Evolutionary conservation across 164 flowering plant species (phyloP), one percentile per base, ranked within the genome.

Genomic region (Annona squamosa): DNA sequence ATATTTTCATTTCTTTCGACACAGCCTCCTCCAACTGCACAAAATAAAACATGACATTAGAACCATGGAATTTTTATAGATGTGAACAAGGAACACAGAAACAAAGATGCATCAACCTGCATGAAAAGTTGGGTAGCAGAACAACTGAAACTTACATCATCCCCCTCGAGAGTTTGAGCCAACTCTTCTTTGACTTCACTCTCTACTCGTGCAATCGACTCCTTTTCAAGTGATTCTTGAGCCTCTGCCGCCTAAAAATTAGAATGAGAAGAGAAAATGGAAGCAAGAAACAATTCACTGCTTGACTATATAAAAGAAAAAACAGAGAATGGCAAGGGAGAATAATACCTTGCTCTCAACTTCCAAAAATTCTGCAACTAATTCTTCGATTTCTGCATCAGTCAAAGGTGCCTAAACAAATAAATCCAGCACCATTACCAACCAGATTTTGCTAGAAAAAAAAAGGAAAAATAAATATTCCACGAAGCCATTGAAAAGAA

Each of bases 231-330:
- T 52, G 97, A 81, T 85, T 96, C 99, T 83, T 96, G 99, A 48
- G 99, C 98, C 85, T 96, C 99, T 76, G 99, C 99, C 80, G 99
- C 99, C 99, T 96, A 86, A 83, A 77, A 72, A 82, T 71, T 61
- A 82, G 81, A 79, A 85, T 81, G 71, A 80, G 71, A 79, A 74
- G 52, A 83, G 64, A 79, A 73, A 72, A 71, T 2, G 67, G 72
- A 52, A 19, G 68, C 18, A 63, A 5, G 6, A 63, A 71, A 42
- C 63, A 1, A 68, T 44, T 41, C 43, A 47, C 71, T 19, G 62
- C 43, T 26, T 42, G 41, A 73, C 64, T 18, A 46, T 42, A 17
- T 18, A 46, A 63, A 61, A 59, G 42, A 42, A 10, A 42, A n/a
- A 63, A 6, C 13, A 47, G 45, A 62, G 16, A 52, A 68, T 18